Evolutionary conservation across 208 protist genomes (phyloP).

Genomic region (Acanthamoeba triangularis): DNA sequence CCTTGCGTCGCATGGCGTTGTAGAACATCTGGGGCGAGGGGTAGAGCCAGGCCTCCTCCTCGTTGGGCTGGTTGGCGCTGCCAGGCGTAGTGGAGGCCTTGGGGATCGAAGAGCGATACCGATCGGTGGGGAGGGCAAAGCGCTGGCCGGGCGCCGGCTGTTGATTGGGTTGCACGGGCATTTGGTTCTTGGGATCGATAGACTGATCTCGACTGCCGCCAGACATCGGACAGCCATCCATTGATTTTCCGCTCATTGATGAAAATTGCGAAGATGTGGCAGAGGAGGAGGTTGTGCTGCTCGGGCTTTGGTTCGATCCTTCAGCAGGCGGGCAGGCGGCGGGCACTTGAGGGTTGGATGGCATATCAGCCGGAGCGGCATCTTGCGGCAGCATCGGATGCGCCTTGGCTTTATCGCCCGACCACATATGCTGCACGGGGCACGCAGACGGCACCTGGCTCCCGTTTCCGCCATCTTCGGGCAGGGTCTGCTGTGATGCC

Average conservation of each 20-base stretch:
- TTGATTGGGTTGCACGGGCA: slow-evolving; percentile 86
- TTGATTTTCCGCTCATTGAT: neutral
- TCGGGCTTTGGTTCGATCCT: neutral
- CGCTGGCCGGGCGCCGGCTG: slow-evolving; percentile 84
- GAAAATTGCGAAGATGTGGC: slow-evolving; percentile 1
- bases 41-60: slow-evolving; percentile 85
- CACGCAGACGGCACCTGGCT: neutral
- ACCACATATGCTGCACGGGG: slow-evolving; percentile 3
- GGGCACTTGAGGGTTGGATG: neutral
- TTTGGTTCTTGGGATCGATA: slow-evolving; percentile 85
- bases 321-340: neutral
- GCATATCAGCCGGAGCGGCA: neutral
- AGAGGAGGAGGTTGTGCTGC: neutral
- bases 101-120: slow-evolving; percentile 86
- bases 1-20: slow-evolving; percentile 89
- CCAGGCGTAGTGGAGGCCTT: slow-evolving; percentile 18
- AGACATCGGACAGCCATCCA: slow-evolving; percentile 8
- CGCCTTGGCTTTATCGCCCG: neutral
- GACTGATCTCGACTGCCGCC: neutral
- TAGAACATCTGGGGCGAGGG: slow-evolving; percentile 90
- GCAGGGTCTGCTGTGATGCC: neutral
- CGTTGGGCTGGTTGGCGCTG: slow-evolving; percentile 49
- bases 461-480: neutral
- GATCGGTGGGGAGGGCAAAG: slow-evolving; percentile 75
- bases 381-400: neutral